Percentiles rank a stretch among this genome's conserved stretches.
Evolutionary conservation across 805 yeast genomes (phyloP).

Genomic region (Saccharomycopsis malanga): DNA sequence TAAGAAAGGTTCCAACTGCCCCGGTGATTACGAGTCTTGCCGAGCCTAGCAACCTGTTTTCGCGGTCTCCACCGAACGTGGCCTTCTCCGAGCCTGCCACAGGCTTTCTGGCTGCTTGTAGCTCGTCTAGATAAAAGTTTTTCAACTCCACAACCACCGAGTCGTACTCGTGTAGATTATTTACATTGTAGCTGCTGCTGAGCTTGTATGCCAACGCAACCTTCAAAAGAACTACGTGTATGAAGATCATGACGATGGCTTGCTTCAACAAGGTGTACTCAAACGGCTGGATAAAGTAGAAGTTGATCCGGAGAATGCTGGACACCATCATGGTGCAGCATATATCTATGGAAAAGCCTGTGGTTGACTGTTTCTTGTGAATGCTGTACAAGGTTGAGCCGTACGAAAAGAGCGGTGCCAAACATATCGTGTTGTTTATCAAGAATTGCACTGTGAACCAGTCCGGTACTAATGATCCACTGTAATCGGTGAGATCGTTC

Average conservation of each 20-base stretch:
- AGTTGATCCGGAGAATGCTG: slow-evolving; percentile 62
- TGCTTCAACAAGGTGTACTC: slow-evolving; percentile 76
- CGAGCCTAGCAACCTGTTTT: too few species aligned
- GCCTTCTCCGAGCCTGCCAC: slow-evolving; percentile 17
- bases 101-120: neutral
- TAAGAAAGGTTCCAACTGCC: neutral
- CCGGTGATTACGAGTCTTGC: neutral
- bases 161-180: slow-evolving; percentile 14
- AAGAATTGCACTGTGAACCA: slow-evolving; percentile 49
- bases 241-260: slow-evolving; percentile 75
- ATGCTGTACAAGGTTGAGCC: slow-evolving; percentile 76
- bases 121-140: neutral
- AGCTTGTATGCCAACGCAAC: slow-evolving; percentile 55
- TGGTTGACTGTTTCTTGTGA: slow-evolving; percentile 51
- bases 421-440: slow-evolving; percentile 59
- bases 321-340: slow-evolving; percentile 88
- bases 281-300: slow-evolving; percentile 73
- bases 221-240: slow-evolving; percentile 59
- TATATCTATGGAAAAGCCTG: slow-evolving; percentile 85
- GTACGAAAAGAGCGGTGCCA: slow-evolving; percentile 82
- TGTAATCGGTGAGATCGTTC: neutral
- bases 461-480: slow-evolving; percentile 34
- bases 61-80: neutral
- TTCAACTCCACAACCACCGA: slow-evolving; percentile 1
- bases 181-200: neutral